Evolutionary conservation across 2,329 filamentous ascomycete species (phyloP).

Genomic region (Fusarium keratoplasticum): DNA sequence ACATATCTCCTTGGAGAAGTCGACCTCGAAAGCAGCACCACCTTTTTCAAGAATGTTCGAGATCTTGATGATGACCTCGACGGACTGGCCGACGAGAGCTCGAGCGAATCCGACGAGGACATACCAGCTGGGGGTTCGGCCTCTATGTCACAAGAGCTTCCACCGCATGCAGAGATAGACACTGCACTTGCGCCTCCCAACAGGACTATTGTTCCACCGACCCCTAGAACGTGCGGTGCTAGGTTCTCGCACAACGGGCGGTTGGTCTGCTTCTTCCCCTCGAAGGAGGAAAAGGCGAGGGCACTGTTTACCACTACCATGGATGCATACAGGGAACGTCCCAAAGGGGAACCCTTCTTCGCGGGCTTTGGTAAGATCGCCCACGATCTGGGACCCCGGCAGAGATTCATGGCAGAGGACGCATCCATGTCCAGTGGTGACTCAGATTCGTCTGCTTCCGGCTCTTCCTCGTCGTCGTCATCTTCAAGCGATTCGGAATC

Average conservation of each 20-base stretch:
- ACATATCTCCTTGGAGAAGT: slow-evolving; percentile 73
- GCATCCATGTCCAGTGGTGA: slow-evolving; percentile 63
- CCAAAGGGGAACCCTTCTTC: slow-evolving; percentile 67
- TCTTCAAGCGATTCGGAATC: slow-evolving; percentile 72
- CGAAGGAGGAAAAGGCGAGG: slow-evolving; percentile 71
- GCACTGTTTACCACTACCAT: slow-evolving; percentile 60
- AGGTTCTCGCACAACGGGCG: slow-evolving; percentile 72
- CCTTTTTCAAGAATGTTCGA: slow-evolving; percentile 72
- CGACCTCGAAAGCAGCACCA: slow-evolving; percentile 69
- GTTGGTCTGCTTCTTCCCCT: slow-evolving; percentile 76
- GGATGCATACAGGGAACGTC: slow-evolving; percentile 60
- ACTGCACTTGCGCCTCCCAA: slow-evolving; percentile 64
- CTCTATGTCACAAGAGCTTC: slow-evolving; percentile 72
- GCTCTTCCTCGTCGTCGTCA: slow-evolving; percentile 62
- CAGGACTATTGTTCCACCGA: slow-evolving; percentile 65
- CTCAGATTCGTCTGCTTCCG: slow-evolving; percentile 62
- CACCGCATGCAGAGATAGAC: slow-evolving; percentile 64
- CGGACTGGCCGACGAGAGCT: slow-evolving; percentile 78
- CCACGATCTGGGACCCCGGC: slow-evolving; percentile 62
- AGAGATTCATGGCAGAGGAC: slow-evolving; percentile 61
- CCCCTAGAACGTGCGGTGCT: slow-evolving; percentile 69
- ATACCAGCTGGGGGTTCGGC: slow-evolving; percentile 65
- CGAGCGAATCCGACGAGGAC: slow-evolving; percentile 80
- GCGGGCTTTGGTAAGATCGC: slow-evolving; percentile 67
- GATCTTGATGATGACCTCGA: slow-evolving; percentile 70